Percentiles rank a stretch among this genome's conserved stretches.
phyloP scores from a whole-genome alignment of 495 filamentous ascomycete species.

The Recurvomyces mirabilis region DNA sequence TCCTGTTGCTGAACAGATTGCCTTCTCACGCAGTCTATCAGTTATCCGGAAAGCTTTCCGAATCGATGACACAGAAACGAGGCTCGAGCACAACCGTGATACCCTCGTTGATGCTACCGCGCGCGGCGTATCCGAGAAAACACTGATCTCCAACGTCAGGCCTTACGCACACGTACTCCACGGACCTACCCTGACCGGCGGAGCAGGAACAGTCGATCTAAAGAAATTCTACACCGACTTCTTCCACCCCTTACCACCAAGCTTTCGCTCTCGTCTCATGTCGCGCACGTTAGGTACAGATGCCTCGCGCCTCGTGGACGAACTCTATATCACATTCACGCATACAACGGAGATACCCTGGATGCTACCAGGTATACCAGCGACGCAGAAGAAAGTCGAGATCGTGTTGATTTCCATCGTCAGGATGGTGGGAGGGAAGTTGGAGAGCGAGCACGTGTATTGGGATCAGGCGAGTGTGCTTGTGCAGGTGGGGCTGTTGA shows the following conservation, averaged over 20 bases:
- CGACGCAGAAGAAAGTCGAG: constrained; percentile 56
- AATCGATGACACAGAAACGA: constrained; percentile 44
- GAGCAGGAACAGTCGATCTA: constrained; percentile 56
- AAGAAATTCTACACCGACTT: constrained; percentile 60
- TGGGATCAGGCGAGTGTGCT: constrained; percentile 83
- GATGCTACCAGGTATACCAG: constrained; percentile 67
- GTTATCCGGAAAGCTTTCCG: constrained; percentile 44
- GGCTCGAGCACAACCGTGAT: constrained; percentile 50
- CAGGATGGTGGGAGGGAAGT: constrained; percentile 56
- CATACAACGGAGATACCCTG: constrained; percentile 65
- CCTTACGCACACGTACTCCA: constrained; percentile 41
- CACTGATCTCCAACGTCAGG: constrained; percentile 42
- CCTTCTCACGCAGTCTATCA: constrained; percentile 40
- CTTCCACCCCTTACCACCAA: constrained; percentile 63
- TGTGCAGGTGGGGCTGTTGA: constrained; percentile 62
- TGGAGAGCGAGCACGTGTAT: constrained; percentile 74
- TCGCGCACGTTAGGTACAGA: constrained; percentile 56
- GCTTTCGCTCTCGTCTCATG: constrained; percentile 56
- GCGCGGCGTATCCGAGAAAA: constrained; percentile 41
- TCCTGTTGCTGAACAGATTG: constrained; percentile 35
- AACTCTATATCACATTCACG: constrained; percentile 50
- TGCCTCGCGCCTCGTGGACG: constrained; percentile 43
- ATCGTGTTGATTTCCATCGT: constrained; percentile 67
- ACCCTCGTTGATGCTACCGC: constrained; percentile 45
- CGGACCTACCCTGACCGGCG: constrained; percentile 54